phyloP scores from a whole-genome alignment of 495 filamentous ascomycete genomes.

The Hyaloscypha finlandica region DNA sequence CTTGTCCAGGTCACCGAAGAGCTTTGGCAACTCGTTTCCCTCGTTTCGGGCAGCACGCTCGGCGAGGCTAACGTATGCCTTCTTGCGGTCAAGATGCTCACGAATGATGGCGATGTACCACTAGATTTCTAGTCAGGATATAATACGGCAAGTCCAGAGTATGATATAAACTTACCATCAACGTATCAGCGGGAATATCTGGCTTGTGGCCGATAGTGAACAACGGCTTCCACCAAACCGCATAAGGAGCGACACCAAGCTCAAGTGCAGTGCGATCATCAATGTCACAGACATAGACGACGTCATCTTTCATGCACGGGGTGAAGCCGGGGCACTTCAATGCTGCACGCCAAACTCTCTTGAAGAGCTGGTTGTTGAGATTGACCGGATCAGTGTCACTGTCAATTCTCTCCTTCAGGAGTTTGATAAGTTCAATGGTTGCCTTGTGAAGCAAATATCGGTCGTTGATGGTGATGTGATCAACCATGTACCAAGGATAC shows the following conservation, averaged over 20 bases:
- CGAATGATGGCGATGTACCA: constrained; percentile 56
- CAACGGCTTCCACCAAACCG: constrained; percentile 43
- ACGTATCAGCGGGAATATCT: constrained; percentile 41
- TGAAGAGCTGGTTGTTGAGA: constrained; percentile 56
- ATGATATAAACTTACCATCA: constrained; percentile 43
- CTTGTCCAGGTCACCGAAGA: constrained; percentile 45
- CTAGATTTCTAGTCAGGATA: constrained; percentile 35
- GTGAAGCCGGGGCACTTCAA: constrained; percentile 67
- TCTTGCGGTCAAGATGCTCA: constrained; percentile 41
- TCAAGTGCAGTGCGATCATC: constrained; percentile 28
- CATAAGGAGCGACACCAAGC: constrained; percentile 37
- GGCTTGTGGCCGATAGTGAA: constrained; percentile 45
- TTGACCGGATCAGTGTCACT: constrained; percentile 38
- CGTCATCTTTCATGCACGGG: constrained; percentile 58
- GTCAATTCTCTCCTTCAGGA: constrained; percentile 41
- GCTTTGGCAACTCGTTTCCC: constrained; percentile 38
- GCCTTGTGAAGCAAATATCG: constrained; percentile 59
- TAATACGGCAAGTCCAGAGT: not conserved
- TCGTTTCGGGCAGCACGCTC: constrained; percentile 30
- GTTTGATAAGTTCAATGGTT: constrained; percentile 47
- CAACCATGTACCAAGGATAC: constrained; percentile 69
- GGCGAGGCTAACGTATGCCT: constrained; percentile 37
- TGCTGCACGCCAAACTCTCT: constrained; percentile 57
- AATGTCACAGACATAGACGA: constrained; percentile 35
- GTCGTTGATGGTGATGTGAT: constrained; percentile 64